Evolutionary conservation across 2,329 filamentous ascomycete genomes (phyloP), one percentile per base, ranked within the genome.

Genomic region (Diaporthe caulivora): DNA sequence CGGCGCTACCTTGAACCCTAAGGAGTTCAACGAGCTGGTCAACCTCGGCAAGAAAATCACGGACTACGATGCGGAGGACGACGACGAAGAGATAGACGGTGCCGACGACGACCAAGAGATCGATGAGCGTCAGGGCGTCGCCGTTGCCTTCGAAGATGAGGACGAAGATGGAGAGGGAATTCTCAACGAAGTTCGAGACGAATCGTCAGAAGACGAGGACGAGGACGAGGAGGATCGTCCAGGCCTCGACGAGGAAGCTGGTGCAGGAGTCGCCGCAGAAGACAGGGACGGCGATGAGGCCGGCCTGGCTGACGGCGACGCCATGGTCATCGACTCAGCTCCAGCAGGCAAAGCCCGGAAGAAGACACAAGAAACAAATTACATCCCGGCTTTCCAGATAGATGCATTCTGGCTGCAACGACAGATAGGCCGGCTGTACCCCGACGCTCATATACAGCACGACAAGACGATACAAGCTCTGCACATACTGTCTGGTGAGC

Each of bases 1-100:
- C 54, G 97, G 96, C n/a, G 89, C 89, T 47, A 91, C 92, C 0
- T 90, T 98, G 86, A 92, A 89, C 64, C 90, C 94, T 1, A 97
- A 98, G 81, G 93, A 98, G 82, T 99, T 98, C 86, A 98, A 98
- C 81, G 96, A 98, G 84, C 86, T 99, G 77, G 92, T 98, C 71
- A 99, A 98, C 80, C 86, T 99, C 55, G 95, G 95, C 76, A 99
- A 99, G 87, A 99, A 99, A 85, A 98, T 99, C 76, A 99, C 97
- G 65, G 97, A 99, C 82, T 99, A 98, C 83, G 94, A 98, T 83
- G 94, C 94, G 51, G 95, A 98, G 81, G 96, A 98, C 77, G 97
- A 98, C 42, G 95, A 98, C 76, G 96, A 98, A 77, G 92, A 95
- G 73, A 94, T 95, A 87, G 93, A 90, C 40, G 92, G 92, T 78